Percentiles rank a stretch among this genome's conserved stretches.
phyloP scores from a whole-genome alignment of 2,329 filamentous ascomycete species.

The Talaromyces sp. region DNA sequence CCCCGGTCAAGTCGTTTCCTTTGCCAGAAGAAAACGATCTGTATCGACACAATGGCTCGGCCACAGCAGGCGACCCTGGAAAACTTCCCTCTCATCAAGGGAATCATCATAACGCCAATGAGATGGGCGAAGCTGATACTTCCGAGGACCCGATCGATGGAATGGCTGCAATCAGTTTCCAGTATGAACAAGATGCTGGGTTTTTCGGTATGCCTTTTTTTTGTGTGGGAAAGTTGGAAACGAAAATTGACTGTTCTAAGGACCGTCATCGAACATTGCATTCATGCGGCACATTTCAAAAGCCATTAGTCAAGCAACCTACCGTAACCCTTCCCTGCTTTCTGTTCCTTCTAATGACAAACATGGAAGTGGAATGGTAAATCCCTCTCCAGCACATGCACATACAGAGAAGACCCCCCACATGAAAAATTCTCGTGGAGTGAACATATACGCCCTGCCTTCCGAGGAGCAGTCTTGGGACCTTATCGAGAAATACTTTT shows the following conservation, averaged over 20 bases:
- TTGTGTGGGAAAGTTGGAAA: not conserved
- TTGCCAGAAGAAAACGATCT: not conserved
- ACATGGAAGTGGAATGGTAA: slow-evolving; percentile 1
- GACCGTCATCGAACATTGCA: slow-evolving; percentile 41
- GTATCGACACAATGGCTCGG: not conserved
- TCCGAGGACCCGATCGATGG: slow-evolving; percentile 21
- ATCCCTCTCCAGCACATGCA: not conserved
- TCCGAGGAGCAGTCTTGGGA: slow-evolving; percentile 23
- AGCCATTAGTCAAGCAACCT: slow-evolving; percentile 18
- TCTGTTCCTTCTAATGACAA: slow-evolving; percentile 1
- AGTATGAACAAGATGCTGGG: slow-evolving; percentile 29
- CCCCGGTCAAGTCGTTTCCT: slow-evolving; percentile 2
- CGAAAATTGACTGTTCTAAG: slow-evolving; percentile 13
- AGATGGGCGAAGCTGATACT: slow-evolving; percentile 7
- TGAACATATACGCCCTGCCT: slow-evolving; percentile 30
- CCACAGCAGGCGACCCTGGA: not conserved
- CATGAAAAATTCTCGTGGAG: slow-evolving; percentile 1
- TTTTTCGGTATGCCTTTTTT: slow-evolving; percentile 24
- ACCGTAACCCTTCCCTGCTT: not conserved
- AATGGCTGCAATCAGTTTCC: slow-evolving; percentile 27
- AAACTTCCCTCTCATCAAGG: not conserved
- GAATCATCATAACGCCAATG: not conserved
- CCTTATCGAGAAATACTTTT: slow-evolving; percentile 35
- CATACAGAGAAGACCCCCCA: not conserved
- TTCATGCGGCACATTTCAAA: slow-evolving; percentile 35